phyloP scores from a whole-genome alignment of 805 yeast genomes.

The Cyberlindnera mississippiensis region DNA sequence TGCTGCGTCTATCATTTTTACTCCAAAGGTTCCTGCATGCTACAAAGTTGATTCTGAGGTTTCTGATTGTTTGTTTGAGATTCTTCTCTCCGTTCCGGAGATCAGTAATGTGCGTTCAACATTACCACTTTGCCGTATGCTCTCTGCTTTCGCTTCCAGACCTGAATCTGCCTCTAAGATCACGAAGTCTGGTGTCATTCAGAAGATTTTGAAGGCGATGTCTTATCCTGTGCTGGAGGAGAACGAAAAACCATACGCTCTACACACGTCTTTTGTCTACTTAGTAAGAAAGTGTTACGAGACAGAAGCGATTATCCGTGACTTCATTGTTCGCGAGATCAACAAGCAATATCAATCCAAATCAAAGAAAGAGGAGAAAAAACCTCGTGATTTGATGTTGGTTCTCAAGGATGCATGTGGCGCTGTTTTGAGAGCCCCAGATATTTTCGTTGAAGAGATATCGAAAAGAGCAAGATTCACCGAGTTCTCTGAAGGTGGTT shows the following conservation, averaged over 20 bases:
- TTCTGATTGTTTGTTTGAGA: slow-evolving; percentile 37
- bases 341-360: slow-evolving; percentile 37
- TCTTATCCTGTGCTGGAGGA: slow-evolving; percentile 28
- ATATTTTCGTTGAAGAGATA: slow-evolving; percentile 42
- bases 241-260: slow-evolving; percentile 34
- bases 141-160: slow-evolving; percentile 50
- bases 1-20: slow-evolving; percentile 16
- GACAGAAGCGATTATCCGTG: slow-evolving; percentile 43
- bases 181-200: slow-evolving; percentile 43
- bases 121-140: slow-evolving; percentile 47
- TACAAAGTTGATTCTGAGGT: slow-evolving; percentile 23
- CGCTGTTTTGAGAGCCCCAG: slow-evolving; percentile 44
- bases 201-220: slow-evolving; percentile 43
- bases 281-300: slow-evolving; percentile 72
- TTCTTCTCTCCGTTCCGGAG: slow-evolving; percentile 37
- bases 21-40: slow-evolving; percentile 19
- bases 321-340: slow-evolving; percentile 49
- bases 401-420: slow-evolving; percentile 48
- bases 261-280: slow-evolving; percentile 48
- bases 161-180: slow-evolving; percentile 39
- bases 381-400: slow-evolving; percentile 42
- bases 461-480: slow-evolving; percentile 40
- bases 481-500: slow-evolving; percentile 38
- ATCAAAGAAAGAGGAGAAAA: slow-evolving; percentile 26
- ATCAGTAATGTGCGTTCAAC: slow-evolving; percentile 46